Percentiles rank a stretch among this genome's conserved stretches.
Conservation (phyloP, 257 asterid species). For the Solanum etuberosum region DNA sequence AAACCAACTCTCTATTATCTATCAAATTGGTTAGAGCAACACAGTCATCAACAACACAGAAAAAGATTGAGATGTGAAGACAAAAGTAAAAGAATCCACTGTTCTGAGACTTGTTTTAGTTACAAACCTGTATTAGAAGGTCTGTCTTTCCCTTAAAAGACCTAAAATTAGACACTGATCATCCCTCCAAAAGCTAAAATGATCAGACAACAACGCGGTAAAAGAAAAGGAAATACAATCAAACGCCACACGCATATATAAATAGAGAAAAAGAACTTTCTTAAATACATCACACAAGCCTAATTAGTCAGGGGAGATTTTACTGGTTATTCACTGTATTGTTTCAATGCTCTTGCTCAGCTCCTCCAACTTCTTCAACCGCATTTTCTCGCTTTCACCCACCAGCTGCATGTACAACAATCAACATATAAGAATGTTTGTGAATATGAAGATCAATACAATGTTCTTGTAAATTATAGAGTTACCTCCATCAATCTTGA, state of each 20-base stretch:
- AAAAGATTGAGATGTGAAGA: background rate
- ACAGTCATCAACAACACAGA: background rate
- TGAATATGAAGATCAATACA: background rate
- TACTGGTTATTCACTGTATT: slow-evolving; percentile 22
- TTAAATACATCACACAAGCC: slow-evolving; percentile 73
- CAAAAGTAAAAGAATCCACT: slow-evolving; percentile 33
- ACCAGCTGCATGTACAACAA: slow-evolving; percentile 48
- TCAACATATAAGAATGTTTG: background rate
- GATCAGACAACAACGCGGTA: slow-evolving; percentile 28
- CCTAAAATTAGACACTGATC: slow-evolving; percentile 50
- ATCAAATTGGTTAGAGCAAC: background rate
- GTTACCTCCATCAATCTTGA: slow-evolving; percentile 94
- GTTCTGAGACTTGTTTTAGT: slow-evolving; percentile 52
- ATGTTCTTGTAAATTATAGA: background rate
- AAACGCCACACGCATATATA: slow-evolving; percentile 45
- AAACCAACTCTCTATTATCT: background rate
- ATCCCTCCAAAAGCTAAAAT: slow-evolving; percentile 36
- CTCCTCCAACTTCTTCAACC: slow-evolving; percentile 97
- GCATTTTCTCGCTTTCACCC: slow-evolving; percentile 76
- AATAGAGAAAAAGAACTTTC: slow-evolving; percentile 24
- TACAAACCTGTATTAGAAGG: slow-evolving; percentile 61
- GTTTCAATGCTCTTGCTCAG: slow-evolving; percentile 98
- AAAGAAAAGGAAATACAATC: slow-evolving; percentile 35
- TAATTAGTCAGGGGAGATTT: slow-evolving; percentile 28
- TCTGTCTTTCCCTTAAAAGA: slow-evolving; percentile 22